Evolutionary conservation across 768 basidiomycete genomes (phyloP), one percentile per base, ranked within the genome.

Genomic region (Coprinopsis cinerea): DNA sequence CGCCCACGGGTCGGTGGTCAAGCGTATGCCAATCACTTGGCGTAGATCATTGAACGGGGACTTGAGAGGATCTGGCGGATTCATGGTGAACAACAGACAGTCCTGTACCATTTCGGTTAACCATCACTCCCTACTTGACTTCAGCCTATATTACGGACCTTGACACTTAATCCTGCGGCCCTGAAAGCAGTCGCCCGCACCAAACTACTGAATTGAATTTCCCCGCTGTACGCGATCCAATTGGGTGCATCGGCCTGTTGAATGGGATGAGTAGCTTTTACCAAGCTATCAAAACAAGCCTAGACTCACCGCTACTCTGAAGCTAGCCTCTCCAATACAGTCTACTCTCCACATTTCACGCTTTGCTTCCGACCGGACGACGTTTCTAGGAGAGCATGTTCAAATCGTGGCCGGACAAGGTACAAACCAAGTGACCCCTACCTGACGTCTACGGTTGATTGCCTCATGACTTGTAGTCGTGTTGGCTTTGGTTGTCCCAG

Each of bases 261-360:
- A 2, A 17, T 34, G 26, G 43, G 11, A 25, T n/a, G 34, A 35
- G 5, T 26, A 32, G 10, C 18, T 26, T 39, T 14, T n/a, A 49
- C 17, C 30, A 28, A 28, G 18, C 7, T n/a, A n/a, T 18, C 22
- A 28, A 22, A 34, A 25, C 23, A 10, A 37, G 14, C 25, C 18
- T 43, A 28, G 11, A 69, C 80, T 25, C 52, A 85, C 83, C 51
- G 69, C 67, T 57, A 76, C 77, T 53, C 61, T 73, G 57, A 88
- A 85, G 10, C 60, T 63, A n/a, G 75, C 85, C 57, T 81, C 78
- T 6, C 85, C 85, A 30, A 86, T 79, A 48, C 66, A 70, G 53
- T 82, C 81, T 1, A 79, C 73, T 49, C 77, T 69, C 83, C 84
- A 88, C 20, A 87, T 87, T 54, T 86, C 81, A 1, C 82, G 75